Conservation (phyloP, 257 asterid species). For the Ocimum tenuiflorum region DNA sequence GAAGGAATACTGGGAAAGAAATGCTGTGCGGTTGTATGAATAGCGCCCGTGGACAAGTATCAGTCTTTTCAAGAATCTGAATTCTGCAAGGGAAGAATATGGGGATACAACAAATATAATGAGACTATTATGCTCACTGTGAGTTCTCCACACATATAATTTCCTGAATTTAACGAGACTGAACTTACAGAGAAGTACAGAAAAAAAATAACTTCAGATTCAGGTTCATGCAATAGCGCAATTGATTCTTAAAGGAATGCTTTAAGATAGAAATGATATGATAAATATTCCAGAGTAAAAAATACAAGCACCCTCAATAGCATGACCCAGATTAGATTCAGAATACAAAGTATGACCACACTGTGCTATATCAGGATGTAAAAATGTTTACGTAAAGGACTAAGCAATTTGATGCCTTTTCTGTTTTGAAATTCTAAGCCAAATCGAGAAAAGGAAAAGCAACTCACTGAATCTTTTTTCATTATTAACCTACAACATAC, state of each 20-base stretch:
- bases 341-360: neutral
- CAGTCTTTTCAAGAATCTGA: constrained; percentile 85
- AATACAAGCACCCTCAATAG: neutral
- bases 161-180: neutral
- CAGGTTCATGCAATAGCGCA: neutral
- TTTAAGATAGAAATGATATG: neutral
- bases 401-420: neutral
- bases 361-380: neutral
- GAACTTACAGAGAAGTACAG: neutral
- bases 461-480: neutral
- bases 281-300: neutral
- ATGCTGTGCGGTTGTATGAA: constrained; percentile 95
- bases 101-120: constrained; percentile 2
- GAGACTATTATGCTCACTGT: neutral
- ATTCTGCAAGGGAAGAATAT: constrained; percentile 57
- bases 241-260: neutral
- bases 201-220: neutral
- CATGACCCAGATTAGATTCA: neutral
- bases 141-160: constrained; percentile 6
- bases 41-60: constrained; percentile 98
- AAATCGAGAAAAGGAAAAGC: constrained; percentile 1
- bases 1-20: constrained; percentile 96
- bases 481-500: neutral
- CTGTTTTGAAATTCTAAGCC: neutral
- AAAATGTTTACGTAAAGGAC: constrained; percentile 9